Percentiles rank a stretch among this genome's conserved stretches.
phyloP scores from a whole-genome alignment of 345 rosid genomes.

The Acer negundo region DNA sequence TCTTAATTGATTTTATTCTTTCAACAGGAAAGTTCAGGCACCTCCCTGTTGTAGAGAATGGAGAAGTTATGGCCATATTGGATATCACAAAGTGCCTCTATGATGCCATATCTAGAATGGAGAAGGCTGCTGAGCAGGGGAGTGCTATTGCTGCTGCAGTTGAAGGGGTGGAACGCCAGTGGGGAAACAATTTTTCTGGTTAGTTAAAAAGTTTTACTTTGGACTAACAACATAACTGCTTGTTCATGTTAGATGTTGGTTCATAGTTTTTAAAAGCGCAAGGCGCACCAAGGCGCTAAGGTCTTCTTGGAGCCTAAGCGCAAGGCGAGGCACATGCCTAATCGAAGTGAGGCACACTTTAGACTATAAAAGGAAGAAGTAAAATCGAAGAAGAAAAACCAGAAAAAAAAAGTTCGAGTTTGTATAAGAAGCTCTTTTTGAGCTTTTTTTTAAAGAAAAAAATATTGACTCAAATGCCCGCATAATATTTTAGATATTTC shows the following conservation, averaged over 20 bases:
- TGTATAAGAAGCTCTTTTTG: too few relatives aligned
- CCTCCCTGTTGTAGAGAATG: conserved; percentile 98
- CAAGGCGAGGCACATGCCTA: too few relatives aligned
- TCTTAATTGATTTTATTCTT: conserved; percentile 11
- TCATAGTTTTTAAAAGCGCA: too few relatives aligned
- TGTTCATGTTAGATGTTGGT: background rate
- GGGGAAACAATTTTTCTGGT: conserved; percentile 81
- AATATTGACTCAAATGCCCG: too few relatives aligned
- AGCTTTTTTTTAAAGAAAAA: too few relatives aligned
- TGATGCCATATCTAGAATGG: conserved; percentile 97
- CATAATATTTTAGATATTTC: too few relatives aligned
- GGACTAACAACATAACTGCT: background rate
- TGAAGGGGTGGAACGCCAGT: conserved; percentile 97
- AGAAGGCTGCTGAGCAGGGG: conserved; percentile 98
- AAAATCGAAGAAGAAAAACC: too few relatives aligned
- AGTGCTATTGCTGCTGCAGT: conserved; percentile 97
- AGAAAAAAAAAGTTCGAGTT: too few relatives aligned
- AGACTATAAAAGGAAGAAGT: too few relatives aligned
- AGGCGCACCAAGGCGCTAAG: too few relatives aligned
- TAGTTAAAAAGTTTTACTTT: conserved; percentile 21
- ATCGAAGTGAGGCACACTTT: too few relatives aligned
- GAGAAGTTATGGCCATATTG: conserved; percentile 94
- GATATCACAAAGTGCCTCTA: conserved; percentile 96
- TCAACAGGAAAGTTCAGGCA: conserved; percentile 87
- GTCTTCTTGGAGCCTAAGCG: too few relatives aligned